Conservation (phyloP, 2,329 filamentous ascomycete genomes). For the Phialemoniopsis sp. region DNA sequence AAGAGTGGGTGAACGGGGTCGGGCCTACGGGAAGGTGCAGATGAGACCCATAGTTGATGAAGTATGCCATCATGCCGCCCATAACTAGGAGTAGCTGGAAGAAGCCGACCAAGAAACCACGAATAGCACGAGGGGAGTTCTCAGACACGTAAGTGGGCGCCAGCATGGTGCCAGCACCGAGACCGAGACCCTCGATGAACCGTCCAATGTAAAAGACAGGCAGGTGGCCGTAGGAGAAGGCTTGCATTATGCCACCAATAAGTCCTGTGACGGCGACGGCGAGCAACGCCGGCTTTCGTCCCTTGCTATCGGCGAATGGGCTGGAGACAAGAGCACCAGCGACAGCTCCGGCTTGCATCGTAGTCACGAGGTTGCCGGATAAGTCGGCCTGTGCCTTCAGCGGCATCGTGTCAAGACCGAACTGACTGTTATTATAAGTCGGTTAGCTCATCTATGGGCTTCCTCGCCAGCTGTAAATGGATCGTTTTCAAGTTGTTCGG, state of each 20-base stretch:
- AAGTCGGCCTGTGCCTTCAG: slow-evolving; percentile 43
- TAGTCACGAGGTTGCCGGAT: slow-evolving; percentile 58
- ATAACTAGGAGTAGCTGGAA: slow-evolving; percentile 12
- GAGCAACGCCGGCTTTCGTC: slow-evolving; percentile 47
- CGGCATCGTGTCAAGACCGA: too few species aligned
- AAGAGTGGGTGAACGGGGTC: too few species aligned
- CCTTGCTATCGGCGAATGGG: slow-evolving; percentile 42
- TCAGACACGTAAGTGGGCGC: slow-evolving; percentile 34
- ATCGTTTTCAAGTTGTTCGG: too few species aligned
- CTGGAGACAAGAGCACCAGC: slow-evolving; percentile 32
- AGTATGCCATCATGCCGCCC: slow-evolving; percentile 16
- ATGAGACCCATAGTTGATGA: slow-evolving; percentile 36
- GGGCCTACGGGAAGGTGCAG: too few species aligned
- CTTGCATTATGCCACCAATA: slow-evolving; percentile 55
- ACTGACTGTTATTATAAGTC: too few species aligned
- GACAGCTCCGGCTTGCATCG: slow-evolving; percentile 32
- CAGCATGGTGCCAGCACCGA: slow-evolving; percentile 28
- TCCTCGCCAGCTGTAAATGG: too few species aligned
- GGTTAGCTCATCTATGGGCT: too few species aligned
- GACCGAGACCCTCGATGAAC: slow-evolving; percentile 38
- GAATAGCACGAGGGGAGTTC: slow-evolving; percentile 32
- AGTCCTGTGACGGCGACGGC: slow-evolving; percentile 47
- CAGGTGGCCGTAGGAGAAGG: slow-evolving; percentile 49
- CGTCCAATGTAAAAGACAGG: slow-evolving; percentile 56
- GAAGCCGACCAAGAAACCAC: slow-evolving; percentile 31